These are phyloP conservation scores for Calonectria honghensis DNA, from an alignment of 2,329 filamentous ascomycete species.

Conservation along the genomic window DNA sequence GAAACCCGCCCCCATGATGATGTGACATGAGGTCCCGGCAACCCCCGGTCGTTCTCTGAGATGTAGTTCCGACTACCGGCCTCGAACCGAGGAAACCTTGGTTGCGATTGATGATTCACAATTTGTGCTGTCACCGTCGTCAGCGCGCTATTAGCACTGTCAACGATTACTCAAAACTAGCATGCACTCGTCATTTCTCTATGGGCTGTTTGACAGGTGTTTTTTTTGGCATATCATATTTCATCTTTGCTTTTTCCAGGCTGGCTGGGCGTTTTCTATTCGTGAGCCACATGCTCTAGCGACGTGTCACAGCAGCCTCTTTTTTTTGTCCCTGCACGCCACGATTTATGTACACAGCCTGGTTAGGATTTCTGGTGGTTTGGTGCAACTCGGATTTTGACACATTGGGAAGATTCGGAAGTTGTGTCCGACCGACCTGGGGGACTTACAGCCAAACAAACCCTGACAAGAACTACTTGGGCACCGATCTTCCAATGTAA, in stretches of 20 bases:
- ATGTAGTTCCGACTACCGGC: constrained; percentile 25
- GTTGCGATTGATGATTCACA: not conserved
- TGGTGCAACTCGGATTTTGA: constrained; percentile 1
- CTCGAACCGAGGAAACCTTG: constrained; percentile 18
- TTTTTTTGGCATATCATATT: not conserved
- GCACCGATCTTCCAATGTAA: constrained; percentile 32
- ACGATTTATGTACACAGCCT: not conserved
- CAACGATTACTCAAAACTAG: not conserved
- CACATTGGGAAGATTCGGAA: constrained; percentile 16
- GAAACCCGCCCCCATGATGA: constrained; percentile 18
- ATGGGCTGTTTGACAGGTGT: constrained; percentile 3
- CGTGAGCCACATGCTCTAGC: not conserved
- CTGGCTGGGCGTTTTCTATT: constrained; percentile 4
- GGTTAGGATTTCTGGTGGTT: not conserved
- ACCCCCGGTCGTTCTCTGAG: constrained; percentile 12
- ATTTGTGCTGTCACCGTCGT: not conserved
- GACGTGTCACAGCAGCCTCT: constrained; percentile 18
- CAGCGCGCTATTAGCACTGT: not conserved
- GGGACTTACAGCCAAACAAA: not conserved
- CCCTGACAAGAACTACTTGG: constrained; percentile 28
- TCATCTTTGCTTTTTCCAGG: constrained; percentile 6
- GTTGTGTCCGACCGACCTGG: constrained; percentile 9
- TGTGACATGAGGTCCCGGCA: constrained; percentile 11
- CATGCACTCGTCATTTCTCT: not conserved
- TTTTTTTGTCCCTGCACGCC: not conserved